Evolutionary conservation across 805 yeast genomes (phyloP).

Genomic region (Candida oleophila): DNA sequence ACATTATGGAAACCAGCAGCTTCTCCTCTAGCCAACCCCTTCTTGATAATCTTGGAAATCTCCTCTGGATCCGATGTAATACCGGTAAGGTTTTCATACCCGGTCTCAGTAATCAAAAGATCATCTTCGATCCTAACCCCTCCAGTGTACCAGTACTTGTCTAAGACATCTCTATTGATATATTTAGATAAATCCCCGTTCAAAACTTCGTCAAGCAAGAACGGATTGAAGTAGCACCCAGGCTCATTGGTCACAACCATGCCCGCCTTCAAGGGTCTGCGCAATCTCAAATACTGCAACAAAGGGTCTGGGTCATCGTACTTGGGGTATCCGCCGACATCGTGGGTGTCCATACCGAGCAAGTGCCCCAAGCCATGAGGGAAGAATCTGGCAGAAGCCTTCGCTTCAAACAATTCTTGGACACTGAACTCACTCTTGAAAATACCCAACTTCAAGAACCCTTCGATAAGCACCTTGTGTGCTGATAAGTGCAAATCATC

Average conservation of each 20-base stretch:
- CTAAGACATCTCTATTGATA: conserved; percentile 64
- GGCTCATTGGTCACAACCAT: conserved; percentile 97
- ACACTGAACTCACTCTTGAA: conserved; percentile 55
- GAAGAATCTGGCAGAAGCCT: conserved; percentile 74
- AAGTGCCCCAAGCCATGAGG: conserved; percentile 97
- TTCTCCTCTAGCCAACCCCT: conserved; percentile 59
- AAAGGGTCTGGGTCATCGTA: conserved; percentile 81
- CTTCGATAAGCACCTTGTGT: conserved; percentile 72
- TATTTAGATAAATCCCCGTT: conserved; percentile 47
- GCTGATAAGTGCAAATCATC: conserved; percentile 79
- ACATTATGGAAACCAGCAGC: conserved; percentile 61
- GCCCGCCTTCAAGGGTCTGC: conserved; percentile 67
- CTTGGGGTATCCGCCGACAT: conserved; percentile 86
- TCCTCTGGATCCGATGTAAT: conserved; percentile 86
- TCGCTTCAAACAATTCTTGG: conserved; percentile 68
- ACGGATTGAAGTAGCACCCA: conserved; percentile 87
- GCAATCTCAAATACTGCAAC: conserved; percentile 73
- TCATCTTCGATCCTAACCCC: conserved; percentile 98
- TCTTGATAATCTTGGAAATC: conserved; percentile 70
- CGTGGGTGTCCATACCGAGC: conserved; percentile 94
- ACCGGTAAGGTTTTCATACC: conserved; percentile 77
- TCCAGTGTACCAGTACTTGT: conserved; percentile 85
- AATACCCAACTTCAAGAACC: conserved; percentile 72
- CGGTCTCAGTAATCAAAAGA: conserved; percentile 70
- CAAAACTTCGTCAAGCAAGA: conserved; percentile 64